Conservation (phyloP, 257 asterid genomes). For the Salvia splendens region DNA sequence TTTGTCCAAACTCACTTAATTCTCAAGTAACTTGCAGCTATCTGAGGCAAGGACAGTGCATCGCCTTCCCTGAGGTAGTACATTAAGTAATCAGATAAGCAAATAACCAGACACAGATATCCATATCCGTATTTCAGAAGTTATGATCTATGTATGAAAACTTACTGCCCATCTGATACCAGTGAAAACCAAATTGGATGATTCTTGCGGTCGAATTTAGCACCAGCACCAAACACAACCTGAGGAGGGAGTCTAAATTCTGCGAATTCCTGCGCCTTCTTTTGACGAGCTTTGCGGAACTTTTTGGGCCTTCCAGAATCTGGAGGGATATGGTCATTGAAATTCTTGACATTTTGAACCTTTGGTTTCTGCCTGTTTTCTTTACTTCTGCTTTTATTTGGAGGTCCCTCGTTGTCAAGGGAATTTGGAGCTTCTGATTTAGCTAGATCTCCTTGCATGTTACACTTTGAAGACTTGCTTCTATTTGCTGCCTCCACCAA, state of each 20-base stretch:
- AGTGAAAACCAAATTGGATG: conserved; percentile 89
- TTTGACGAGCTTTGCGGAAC: conserved; percentile 45
- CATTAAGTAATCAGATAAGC: conserved; percentile 36
- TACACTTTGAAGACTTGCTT: conserved; percentile 62
- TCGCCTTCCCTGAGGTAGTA: conserved; percentile 65
- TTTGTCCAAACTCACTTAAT: conserved; percentile 70
- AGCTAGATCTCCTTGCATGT: conserved; percentile 48
- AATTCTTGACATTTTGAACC: conserved; percentile 46
- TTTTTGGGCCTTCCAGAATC: conserved; percentile 66
- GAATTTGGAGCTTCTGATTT: conserved; percentile 49
- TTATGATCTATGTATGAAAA: conserved; percentile 15
- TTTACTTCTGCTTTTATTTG: conserved; percentile 50
- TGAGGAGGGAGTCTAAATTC: conserved; percentile 59
- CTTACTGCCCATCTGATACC: conserved; percentile 68
- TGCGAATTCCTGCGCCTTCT: conserved; percentile 47
- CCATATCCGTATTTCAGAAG: conserved; percentile 16
- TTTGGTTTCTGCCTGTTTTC: conserved; percentile 49
- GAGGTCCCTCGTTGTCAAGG: conserved; percentile 52
- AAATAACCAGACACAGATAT: neutral
- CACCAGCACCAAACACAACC: conserved; percentile 58
- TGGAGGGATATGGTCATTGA: conserved; percentile 36
- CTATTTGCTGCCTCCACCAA: conserved; percentile 83
- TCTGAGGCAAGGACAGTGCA: conserved; percentile 76
- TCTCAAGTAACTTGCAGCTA: conserved; percentile 86
- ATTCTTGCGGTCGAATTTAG: conserved; percentile 48